Evolutionary conservation across 352 stramenopile species (phyloP).

Genomic region (Salisapilia sapeloensis): DNA sequence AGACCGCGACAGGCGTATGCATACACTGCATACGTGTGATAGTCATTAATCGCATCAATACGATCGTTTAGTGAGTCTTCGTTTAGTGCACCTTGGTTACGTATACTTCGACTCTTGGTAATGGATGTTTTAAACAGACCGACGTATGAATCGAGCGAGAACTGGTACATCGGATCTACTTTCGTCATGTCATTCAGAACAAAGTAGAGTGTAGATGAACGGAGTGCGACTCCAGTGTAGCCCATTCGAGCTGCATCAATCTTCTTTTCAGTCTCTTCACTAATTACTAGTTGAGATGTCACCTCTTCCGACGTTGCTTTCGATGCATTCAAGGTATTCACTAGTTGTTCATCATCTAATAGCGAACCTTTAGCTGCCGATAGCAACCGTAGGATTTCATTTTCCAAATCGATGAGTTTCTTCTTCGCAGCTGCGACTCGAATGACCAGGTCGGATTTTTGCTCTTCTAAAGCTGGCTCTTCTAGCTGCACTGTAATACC

Average conservation of each 20-base stretch:
- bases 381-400: constrained; percentile 88
- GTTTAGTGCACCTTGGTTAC: constrained; percentile 58
- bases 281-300: constrained; percentile 83
- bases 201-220: constrained; percentile 93
- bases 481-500: constrained; percentile 90
- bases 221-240: constrained; percentile 83
- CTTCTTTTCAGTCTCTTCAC: constrained; percentile 90
- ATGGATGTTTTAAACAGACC: constrained; percentile 91
- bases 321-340: constrained; percentile 90
- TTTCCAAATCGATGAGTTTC: constrained; percentile 91
- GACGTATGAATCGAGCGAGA: constrained; percentile 90
- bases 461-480: constrained; percentile 86
- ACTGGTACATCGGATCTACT: constrained; percentile 96
- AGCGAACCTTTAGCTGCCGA: constrained; percentile 85
- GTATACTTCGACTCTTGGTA: constrained; percentile 62
- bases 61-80: constrained; percentile 75
- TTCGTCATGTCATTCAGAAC: constrained; percentile 90
- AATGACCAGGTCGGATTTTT: constrained; percentile 86
- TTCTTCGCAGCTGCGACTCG: constrained; percentile 87
- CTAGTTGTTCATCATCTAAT: constrained; percentile 87
- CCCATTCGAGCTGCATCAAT: constrained; percentile 89
- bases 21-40: constrained; percentile 92
- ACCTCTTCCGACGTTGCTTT: constrained; percentile 92
- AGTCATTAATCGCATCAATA: constrained; percentile 90
- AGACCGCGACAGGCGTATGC: constrained; percentile 89